Percentiles rank a stretch among this genome's conserved stretches.
These are phyloP conservation scores for Phytopythium cucurbitacearum DNA, from an alignment of 352 stramenopile species.

Conservation along the genomic window DNA sequence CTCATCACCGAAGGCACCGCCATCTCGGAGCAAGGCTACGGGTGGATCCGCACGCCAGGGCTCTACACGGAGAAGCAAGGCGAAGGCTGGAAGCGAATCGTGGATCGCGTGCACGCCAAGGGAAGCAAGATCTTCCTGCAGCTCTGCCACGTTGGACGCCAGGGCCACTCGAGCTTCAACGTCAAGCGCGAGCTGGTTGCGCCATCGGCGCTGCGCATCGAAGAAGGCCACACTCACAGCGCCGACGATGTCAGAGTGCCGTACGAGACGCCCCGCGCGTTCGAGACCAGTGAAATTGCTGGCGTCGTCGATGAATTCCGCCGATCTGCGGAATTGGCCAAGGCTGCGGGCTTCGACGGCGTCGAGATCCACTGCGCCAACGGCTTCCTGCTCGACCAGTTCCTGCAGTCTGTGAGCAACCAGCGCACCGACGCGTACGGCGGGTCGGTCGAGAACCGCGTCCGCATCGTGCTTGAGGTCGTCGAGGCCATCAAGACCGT, in stretches of 20 bases:
- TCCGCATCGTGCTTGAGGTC: conserved; percentile 29
- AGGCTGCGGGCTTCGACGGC: conserved; percentile 63
- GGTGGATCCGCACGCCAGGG: conserved; percentile 11
- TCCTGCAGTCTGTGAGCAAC: conserved; percentile 71
- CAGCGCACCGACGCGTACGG: conserved; percentile 60
- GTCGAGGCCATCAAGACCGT: conserved; percentile 31
- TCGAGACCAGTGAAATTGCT: conserved; percentile 61
- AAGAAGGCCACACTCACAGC: conserved; percentile 4
- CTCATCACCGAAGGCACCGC: conserved; percentile 4
- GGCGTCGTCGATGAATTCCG: conserved; percentile 50
- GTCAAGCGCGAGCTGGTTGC: conserved; percentile 24
- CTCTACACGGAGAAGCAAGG: conserved; percentile 25
- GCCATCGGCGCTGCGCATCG: conserved; percentile 19
- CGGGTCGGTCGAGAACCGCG: conserved; percentile 22
- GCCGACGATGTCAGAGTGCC: conserved; percentile 6
- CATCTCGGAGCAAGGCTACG: conserved; percentile 4
- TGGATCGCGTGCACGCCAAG: conserved; percentile 54
- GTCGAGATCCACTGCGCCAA: conserved; percentile 88
- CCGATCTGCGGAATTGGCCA: conserved; percentile 26
- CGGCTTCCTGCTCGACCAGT: conserved; percentile 87
- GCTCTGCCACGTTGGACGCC: conserved; percentile 52
- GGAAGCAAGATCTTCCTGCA: conserved; percentile 17
- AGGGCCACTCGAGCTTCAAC: conserved; percentile 11
- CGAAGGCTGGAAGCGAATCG: conserved; percentile 21
- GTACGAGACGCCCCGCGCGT: conserved; percentile 27